Base-by-base conservation (phyloP, 495 filamentous ascomycete genomes). In the Aspergillus biplanus region DNA sequence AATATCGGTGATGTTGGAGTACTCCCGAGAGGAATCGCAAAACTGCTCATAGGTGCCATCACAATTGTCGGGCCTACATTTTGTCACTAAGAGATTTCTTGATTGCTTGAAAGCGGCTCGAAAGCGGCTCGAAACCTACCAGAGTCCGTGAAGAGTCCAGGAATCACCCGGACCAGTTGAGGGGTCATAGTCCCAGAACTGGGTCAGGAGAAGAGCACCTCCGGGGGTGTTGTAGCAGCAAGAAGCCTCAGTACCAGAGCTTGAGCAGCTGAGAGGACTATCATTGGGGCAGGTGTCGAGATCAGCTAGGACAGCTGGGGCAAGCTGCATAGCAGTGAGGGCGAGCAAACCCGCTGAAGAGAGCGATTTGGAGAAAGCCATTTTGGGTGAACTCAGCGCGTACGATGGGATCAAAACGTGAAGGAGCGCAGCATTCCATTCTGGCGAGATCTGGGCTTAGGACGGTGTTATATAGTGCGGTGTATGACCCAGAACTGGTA, bases 91-190 rank as follows among this genome's bases (percentile, higher is more conserved):
- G 39, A 12, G 15, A 46, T 33, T 55, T 15, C 18, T 33, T 27
- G 27, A 5, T 39, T 7, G 6, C 11, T 35, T 12, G 32, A 18
- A 31, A 2, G 11, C 16, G 16, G 8, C 33, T 65, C 32, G 9
- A 49, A 18, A 7, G 27, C 31, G 21, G 4, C 11, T 44, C 46
- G 0, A 34, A 15, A 66, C 73, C 31, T 69, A 83, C 81, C 92
- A 94, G 47, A 95, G 77, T 18, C 91, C 91, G 68, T 93, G 92
- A 34, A 95, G 75, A 5, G 91, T 94, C 91, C 90, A 95, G 52
- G 86, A 87, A 68, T 93, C 83, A n/a, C 78, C 77, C 2, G 87
- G 89, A 0, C 87, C 88, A 3, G 84, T 85, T 33, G 85, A 74
- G 8, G 87, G 86, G 67, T 86, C 71, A 0, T 84, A 82, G 67